Evolutionary conservation across 75 land plant genomes (phyloP).

Genomic region (Picea glauca): DNA sequence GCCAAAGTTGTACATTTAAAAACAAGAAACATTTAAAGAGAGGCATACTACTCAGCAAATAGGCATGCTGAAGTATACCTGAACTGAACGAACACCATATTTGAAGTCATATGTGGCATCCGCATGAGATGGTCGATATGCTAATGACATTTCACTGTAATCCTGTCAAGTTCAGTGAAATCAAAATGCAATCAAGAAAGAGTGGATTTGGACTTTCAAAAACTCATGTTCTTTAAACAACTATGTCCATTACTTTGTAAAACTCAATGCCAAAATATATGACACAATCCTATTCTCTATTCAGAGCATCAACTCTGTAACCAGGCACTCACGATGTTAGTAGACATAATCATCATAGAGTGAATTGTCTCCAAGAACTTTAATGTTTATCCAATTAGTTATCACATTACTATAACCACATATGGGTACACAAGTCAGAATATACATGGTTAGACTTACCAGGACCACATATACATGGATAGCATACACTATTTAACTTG

Average conservation of each 20-base stretch:
- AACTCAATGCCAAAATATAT: too few species aligned
- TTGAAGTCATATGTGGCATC: slow-evolving; percentile 99
- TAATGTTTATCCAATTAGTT: neutral
- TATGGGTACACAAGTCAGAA: neutral
- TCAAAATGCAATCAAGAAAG: neutral
- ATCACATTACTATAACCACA: neutral
- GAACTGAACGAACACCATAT: slow-evolving; percentile 90
- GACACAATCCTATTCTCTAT: neutral
- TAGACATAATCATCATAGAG: neutral
- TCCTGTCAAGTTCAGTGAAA: slow-evolving; percentile 51
- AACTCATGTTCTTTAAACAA: neutral
- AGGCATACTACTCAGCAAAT: neutral
- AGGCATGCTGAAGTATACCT: slow-evolving; percentile 38
- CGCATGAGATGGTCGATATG: slow-evolving; percentile 99
- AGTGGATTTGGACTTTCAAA: neutral
- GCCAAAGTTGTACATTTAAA: neutral
- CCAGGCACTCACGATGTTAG: neutral
- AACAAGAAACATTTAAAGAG: neutral
- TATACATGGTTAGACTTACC: neutral
- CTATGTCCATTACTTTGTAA: neutral
- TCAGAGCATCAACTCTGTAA: neutral
- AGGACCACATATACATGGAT: neutral
- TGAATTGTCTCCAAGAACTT: neutral
- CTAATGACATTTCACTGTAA: slow-evolving; percentile 88
- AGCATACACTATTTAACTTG: neutral